Percentiles rank a stretch among this genome's conserved stretches.
These are phyloP conservation scores for Eruca vesicaria DNA, from an alignment of 441 rosid genomes.

Conservation along the genomic window DNA sequence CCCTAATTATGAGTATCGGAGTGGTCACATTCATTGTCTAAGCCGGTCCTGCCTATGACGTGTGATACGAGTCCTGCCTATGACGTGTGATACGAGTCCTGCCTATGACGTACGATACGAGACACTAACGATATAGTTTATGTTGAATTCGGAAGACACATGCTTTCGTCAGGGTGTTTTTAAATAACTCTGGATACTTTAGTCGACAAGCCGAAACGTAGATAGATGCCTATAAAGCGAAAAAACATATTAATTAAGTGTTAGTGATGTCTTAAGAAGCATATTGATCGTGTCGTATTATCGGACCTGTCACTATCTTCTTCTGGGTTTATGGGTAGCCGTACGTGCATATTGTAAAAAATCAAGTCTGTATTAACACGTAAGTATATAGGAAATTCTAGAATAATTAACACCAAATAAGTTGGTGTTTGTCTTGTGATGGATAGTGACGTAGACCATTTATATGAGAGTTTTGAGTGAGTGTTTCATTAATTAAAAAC, in stretches of 20 bases:
- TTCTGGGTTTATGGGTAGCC: constrained; percentile 33
- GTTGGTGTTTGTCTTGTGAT: constrained; percentile 3
- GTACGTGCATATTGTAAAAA: constrained; percentile 27
- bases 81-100: constrained; percentile 28
- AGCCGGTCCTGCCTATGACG: constrained; percentile 18
- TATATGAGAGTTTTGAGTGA: neutral
- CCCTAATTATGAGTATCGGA: neutral
- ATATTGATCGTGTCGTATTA: constrained; percentile 29
- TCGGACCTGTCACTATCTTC: constrained; percentile 26
- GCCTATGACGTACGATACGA: constrained; percentile 29
- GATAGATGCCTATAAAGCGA: constrained; percentile 11
- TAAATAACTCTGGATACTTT: constrained; percentile 1
- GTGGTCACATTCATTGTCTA: neutral
- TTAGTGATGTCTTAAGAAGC: constrained; percentile 24
- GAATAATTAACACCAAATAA: neutral
- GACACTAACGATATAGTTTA: constrained; percentile 16
- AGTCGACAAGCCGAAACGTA: constrained; percentile 15
- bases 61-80: constrained; percentile 7
- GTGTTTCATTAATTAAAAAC: neutral
- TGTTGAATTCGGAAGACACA: constrained; percentile 22
- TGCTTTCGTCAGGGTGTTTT: constrained; percentile 12
- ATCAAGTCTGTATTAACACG: neutral
- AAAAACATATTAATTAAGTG: neutral
- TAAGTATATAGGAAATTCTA: neutral
- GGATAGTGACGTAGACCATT: neutral